Base-by-base conservation (phyloP, 352 stramenopile species). In the Pythium coloratum region DNA sequence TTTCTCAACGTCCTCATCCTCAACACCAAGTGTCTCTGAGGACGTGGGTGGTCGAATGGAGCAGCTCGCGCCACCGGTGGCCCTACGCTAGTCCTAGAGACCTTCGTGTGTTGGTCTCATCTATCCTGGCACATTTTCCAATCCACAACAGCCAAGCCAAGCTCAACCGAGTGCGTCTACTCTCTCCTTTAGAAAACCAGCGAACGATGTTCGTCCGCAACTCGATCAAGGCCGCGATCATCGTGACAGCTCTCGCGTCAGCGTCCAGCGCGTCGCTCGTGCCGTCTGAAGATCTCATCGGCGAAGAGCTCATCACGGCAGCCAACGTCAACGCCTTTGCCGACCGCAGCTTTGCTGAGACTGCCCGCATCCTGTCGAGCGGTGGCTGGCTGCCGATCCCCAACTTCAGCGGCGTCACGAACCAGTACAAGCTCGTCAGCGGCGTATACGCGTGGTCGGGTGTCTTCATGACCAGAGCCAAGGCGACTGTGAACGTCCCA, bases 221-320 rank as follows among this genome's bases (percentile, higher is more conserved):
- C 24, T 42, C 30, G 16, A 57, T 40, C 51, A 57, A 57, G 51
- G 20, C 51, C 13, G 51, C 20, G 28, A 18, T 57, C 51, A 34
- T 57, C 51, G 28, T 34, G 28, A 34, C 30, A 3, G 51, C 51
- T 9, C 51, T 57, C 28, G 28, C 51, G 14, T 34, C 51, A 18
- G 18, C 55, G 51, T 42, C 28, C 28, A 42, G 51, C 3, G 33
- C 55, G 33, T 60, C 55, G 55, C 33, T 60, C 30, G 20, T 60
- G 8, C 55, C 55, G 10, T 49, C 55, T 14, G 55, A 60, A 30
- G 55, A 60, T 42, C 55, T 60, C 38, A 47, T 60, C 33, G 55
- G 55, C 8, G 55, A 60, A 24, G 55, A 60, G 12, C 13, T 60
- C n/a, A 42, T 60, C 34, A 60, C 33, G 34, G 55, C 55, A 12